Evolutionary conservation across 1,139 yeast genomes (phyloP).

Genomic region (Debaryomyces subglobosus): DNA sequence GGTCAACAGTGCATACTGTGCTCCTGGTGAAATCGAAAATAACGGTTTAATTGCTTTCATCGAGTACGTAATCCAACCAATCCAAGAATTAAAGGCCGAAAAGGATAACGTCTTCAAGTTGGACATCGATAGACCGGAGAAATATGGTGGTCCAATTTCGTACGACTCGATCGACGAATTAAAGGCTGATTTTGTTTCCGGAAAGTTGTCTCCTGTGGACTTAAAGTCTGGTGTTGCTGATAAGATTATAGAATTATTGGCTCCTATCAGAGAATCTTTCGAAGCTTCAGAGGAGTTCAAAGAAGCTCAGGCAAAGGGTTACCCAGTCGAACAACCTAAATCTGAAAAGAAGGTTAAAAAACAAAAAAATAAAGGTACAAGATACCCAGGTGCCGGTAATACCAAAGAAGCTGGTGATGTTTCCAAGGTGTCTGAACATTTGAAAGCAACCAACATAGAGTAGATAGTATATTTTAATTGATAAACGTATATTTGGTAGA

Average conservation of each 20-base stretch:
- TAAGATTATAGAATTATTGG: constrained; percentile 76
- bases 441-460: constrained; percentile 23
- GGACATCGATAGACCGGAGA: constrained; percentile 87
- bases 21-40: constrained; percentile 90
- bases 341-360: constrained; percentile 71
- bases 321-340: constrained; percentile 72
- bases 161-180: constrained; percentile 71
- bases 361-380: constrained; percentile 79
- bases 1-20: constrained; percentile 89
- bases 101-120: constrained; percentile 62
- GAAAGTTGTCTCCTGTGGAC: constrained; percentile 87
- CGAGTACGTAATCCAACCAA: constrained; percentile 83
- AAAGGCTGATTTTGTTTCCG: constrained; percentile 70
- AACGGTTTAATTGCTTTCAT: constrained; percentile 89
- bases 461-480: constrained; percentile 10
- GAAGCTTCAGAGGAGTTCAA: constrained; percentile 68
- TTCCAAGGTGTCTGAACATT: constrained; percentile 17
- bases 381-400: constrained; percentile 69
- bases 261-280: constrained; percentile 79
- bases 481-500: not conserved
- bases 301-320: constrained; percentile 75
- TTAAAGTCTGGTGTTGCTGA: constrained; percentile 90
- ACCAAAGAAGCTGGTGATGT: constrained; percentile 11
- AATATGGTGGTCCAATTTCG: constrained; percentile 90
- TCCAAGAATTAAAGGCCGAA: constrained; percentile 68